Percentiles rank a stretch among this genome's conserved stretches.
These are phyloP conservation scores for Nakazawaea sp. DNA, from an alignment of 805 yeast genomes.

Conservation along the genomic window DNA sequence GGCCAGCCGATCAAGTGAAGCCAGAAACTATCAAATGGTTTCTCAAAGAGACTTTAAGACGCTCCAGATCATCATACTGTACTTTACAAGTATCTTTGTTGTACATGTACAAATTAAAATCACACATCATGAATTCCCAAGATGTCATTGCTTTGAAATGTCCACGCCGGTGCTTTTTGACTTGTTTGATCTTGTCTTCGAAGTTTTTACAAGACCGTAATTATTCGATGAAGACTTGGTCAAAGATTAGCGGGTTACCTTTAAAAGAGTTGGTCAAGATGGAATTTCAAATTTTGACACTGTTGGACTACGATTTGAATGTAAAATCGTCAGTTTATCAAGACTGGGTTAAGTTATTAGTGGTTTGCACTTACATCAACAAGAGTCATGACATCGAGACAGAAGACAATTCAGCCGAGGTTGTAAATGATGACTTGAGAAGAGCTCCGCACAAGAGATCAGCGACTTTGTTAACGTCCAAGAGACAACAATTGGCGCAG, in stretches of 20 bases:
- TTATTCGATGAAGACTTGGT: slow-evolving; percentile 66
- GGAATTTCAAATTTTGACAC: slow-evolving; percentile 46
- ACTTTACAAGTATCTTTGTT: slow-evolving; percentile 62
- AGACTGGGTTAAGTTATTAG: slow-evolving; percentile 8
- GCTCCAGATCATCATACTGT: slow-evolving; percentile 54
- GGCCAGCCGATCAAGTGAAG: slow-evolving; percentile 8
- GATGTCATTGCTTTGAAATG: slow-evolving; percentile 22
- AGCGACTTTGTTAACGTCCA: slow-evolving; percentile 4
- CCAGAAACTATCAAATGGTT: slow-evolving; percentile 28
- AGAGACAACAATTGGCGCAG: slow-evolving; percentile 9
- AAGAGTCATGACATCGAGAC: neutral
- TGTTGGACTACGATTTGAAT: slow-evolving; percentile 51
- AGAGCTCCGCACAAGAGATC: no score
- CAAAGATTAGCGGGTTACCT: slow-evolving; percentile 62
- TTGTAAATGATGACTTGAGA: no score
- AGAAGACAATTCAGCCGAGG: neutral
- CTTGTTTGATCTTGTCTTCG: slow-evolving; percentile 62
- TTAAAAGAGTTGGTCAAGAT: slow-evolving; percentile 36
- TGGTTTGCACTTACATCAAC: slow-evolving; percentile 8
- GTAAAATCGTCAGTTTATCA: slow-evolving; percentile 23
- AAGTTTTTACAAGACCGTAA: slow-evolving; percentile 72
- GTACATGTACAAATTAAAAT: slow-evolving; percentile 46
- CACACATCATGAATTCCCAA: neutral
- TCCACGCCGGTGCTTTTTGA: slow-evolving; percentile 62
- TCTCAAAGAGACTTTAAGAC: slow-evolving; percentile 20